Evolutionary conservation across 169 alveolate genomes (phyloP).

Genomic region (Ichthyophthirius multifiliis): DNA sequence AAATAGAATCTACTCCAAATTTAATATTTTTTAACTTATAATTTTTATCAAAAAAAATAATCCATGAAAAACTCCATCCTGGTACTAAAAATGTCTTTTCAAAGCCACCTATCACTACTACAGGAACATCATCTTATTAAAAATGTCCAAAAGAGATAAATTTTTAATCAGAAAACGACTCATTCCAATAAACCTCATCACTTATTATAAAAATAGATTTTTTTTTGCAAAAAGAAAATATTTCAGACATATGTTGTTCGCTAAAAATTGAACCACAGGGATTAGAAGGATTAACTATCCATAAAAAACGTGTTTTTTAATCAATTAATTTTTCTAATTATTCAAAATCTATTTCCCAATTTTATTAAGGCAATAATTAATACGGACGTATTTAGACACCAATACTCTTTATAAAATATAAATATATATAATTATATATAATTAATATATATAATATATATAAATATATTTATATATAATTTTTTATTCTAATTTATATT

Average conservation of each 20-base stretch:
- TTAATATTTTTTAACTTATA: background rate
- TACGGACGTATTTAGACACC: slow-evolving; percentile 53
- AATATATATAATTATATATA: too few species aligned
- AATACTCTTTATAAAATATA: slow-evolving; percentile 7
- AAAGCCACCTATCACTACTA: slow-evolving; percentile 48
- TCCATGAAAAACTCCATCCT: slow-evolving; percentile 40
- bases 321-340: slow-evolving; percentile 36
- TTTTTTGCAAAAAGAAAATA: slow-evolving; percentile 11
- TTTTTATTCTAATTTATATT: too few species aligned
- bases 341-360: slow-evolving; percentile 72
- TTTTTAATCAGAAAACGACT: slow-evolving; percentile 77
- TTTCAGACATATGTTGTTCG: slow-evolving; percentile 17
- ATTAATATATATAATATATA: too few species aligned
- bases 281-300: slow-evolving; percentile 47
- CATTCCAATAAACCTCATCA: slow-evolving; percentile 46
- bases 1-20: background rate
- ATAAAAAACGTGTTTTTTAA: slow-evolving; percentile 54
- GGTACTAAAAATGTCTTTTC: slow-evolving; percentile 60
- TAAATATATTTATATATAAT: too few species aligned
- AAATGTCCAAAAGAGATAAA: slow-evolving; percentile 51
- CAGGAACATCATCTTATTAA: slow-evolving; percentile 43
- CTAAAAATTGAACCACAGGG: slow-evolving; percentile 40
- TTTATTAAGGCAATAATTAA: slow-evolving; percentile 55
- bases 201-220: slow-evolving; percentile 17
- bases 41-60: background rate